phyloP scores from a whole-genome alignment of 495 filamentous ascomycete genomes.

The Paragyromitra xinjiangensis region DNA sequence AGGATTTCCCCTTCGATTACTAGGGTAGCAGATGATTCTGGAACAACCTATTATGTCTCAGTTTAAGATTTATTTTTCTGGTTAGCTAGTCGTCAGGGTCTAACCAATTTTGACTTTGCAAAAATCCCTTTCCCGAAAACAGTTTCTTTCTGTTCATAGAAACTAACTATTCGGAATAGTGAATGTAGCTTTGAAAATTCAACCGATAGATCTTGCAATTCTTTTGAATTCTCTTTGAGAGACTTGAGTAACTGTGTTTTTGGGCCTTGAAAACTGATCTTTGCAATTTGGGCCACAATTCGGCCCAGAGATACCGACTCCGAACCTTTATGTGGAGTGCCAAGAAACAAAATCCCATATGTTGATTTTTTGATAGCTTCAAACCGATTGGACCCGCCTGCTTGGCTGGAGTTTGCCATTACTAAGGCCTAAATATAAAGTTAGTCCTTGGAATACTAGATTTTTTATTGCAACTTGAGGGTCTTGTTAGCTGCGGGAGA shows the following conservation, averaged over 20 bases:
- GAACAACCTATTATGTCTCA: slow-evolving; percentile 13
- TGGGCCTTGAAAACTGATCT: neutral
- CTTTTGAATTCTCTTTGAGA: slow-evolving; percentile 12
- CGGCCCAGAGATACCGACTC: neutral
- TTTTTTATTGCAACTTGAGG: neutral
- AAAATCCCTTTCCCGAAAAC: neutral
- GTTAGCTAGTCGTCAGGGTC: neutral
- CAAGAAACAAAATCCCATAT: slow-evolving; percentile 16
- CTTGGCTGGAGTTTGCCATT: neutral
- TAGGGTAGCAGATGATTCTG: slow-evolving; percentile 23
- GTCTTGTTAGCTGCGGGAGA: neutral
- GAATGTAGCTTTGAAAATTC: neutral
- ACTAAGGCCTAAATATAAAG: neutral
- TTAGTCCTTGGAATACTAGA: neutral
- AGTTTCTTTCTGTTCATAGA: slow-evolving; percentile 7
- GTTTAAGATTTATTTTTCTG: neutral
- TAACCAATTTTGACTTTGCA: slow-evolving; percentile 4
- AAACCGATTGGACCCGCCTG: neutral
- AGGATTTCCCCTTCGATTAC: slow-evolving; percentile 18
- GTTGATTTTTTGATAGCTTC: slow-evolving; percentile 2
- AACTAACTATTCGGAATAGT: slow-evolving; percentile 13
- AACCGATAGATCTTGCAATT: slow-evolving; percentile 1
- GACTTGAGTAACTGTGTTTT: slow-evolving; percentile 5
- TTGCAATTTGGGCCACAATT: neutral
- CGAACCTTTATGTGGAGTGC: slow-evolving; percentile 20